Base-by-base conservation (phyloP, 2,329 filamentous ascomycete genomes). In the Sporothrix pseudoabietina region DNA sequence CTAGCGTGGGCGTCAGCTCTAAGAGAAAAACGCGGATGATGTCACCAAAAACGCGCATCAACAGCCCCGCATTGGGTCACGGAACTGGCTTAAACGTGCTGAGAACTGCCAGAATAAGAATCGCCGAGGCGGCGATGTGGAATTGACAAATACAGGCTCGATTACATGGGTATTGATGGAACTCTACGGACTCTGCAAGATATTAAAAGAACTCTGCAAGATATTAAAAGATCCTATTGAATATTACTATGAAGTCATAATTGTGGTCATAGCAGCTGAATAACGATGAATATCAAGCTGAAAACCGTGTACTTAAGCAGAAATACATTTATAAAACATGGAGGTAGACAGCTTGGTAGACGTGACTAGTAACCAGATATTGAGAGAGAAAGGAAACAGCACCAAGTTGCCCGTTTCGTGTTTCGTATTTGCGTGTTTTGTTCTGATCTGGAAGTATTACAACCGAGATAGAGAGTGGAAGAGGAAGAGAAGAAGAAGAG, bases 1-100 rank as follows among this genome's bases (percentile, higher is more conserved):
- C 10, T 30, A 55, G 22, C 19, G 19, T 44, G 41, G 14, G 41
- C 16, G 52, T 5, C 26, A 69, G 65, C 44, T 35, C 44, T 32
- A n/a, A 49, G 26, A 49, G 49, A 69, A 44, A 44, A 68, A 69
- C 49, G 30, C 5, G 66, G 66, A 55, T 69, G 66, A 69, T 69
- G 66, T 69, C 66, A 69, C 66, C 66, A 69, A 69, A 49, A 41
- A 30, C 49, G 47, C 52, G 52, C 52, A 54, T 39, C 68, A 19
- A 26, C 9, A n/a, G 65, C 65, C 66, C 66, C 66, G 49, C 49
- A 69, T 41, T 49, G 47, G 32, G 22, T 52, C n/a, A 39, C n/a
- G 66, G 30, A 39, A 55, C 26, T 52, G 44, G 14, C 65, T 8
- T 32, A 55, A 55, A 49, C 2, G 35, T 4, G 16, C 10, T n/a